Conservation (phyloP, 2,329 filamentous ascomycete genomes). For the Xylariaceae sp. region DNA sequence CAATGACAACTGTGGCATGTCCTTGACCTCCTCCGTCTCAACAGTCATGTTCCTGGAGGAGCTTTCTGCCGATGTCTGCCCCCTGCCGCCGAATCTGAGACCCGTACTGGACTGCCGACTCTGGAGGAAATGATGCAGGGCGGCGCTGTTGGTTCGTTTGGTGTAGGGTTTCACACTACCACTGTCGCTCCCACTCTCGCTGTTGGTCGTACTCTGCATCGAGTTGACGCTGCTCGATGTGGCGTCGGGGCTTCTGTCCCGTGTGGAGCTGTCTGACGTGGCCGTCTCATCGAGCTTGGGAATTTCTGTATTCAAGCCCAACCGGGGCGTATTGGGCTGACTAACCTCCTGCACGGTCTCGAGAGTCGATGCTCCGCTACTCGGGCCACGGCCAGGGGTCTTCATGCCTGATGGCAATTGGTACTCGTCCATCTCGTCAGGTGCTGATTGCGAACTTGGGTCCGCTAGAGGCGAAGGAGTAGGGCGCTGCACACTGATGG, state of each 20-base stretch:
- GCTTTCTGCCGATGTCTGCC: constrained; percentile 63
- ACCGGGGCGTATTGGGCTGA: constrained; percentile 63
- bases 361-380: constrained; percentile 57
- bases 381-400: constrained; percentile 56
- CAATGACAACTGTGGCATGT: constrained; percentile 77
- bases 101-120: constrained; percentile 63
- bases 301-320: constrained; percentile 40
- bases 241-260: constrained; percentile 34
- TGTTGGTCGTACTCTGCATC: constrained; percentile 42
- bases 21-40: constrained; percentile 91
- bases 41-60: constrained; percentile 89
- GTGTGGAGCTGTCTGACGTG: constrained; percentile 38
- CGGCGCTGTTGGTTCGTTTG: constrained; percentile 40
- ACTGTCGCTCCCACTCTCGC: constrained; percentile 63
- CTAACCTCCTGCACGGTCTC: constrained; percentile 93
- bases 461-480: constrained; percentile 44
- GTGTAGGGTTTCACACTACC: constrained; percentile 44
- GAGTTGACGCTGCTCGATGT: constrained; percentile 41
- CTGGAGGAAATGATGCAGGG: constrained; percentile 47
- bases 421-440: constrained; percentile 51
- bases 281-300: constrained; percentile 50
- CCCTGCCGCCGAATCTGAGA: constrained; percentile 60
- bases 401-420: constrained; percentile 49
- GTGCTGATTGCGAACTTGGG: constrained; percentile 35
- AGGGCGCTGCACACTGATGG: constrained; percentile 49